These are phyloP conservation scores for Globisporangium uncinulatum DNA, from an alignment of 352 stramenopile species.

Conservation along the genomic window DNA sequence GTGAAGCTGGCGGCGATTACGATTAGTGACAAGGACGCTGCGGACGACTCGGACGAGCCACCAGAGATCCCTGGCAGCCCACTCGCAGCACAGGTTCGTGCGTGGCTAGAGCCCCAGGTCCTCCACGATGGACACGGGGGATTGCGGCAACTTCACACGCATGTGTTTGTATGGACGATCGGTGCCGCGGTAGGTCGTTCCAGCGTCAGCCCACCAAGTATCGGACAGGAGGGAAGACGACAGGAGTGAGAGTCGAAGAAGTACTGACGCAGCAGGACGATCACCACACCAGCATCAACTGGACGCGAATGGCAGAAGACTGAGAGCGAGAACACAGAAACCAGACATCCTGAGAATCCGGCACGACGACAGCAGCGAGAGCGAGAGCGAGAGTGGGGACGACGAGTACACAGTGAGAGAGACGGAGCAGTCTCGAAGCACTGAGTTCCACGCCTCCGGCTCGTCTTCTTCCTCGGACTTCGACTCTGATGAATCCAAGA, in stretches of 20 bases:
- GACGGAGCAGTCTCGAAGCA: slow-evolving; percentile 37
- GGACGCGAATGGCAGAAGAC: not conserved
- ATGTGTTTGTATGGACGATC: not conserved
- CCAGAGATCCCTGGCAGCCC: slow-evolving; percentile 70
- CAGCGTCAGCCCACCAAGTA: not conserved
- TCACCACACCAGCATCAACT: not conserved
- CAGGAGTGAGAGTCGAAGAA: not conserved
- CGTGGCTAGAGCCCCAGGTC: too few species aligned
- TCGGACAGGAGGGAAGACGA: not conserved
- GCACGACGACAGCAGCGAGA: slow-evolving; percentile 1
- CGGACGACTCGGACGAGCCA: slow-evolving; percentile 40
- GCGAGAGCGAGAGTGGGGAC: slow-evolving; percentile 9
- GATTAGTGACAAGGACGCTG: slow-evolving; percentile 9
- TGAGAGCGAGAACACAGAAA: not conserved
- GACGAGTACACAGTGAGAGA: slow-evolving; percentile 63
- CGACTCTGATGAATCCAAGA: slow-evolving; percentile 16
- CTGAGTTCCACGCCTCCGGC: slow-evolving; percentile 54
- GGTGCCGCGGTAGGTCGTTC: not conserved
- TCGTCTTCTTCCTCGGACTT: slow-evolving; percentile 56
- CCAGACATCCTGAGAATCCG: slow-evolving; percentile 16
- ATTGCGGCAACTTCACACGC: not conserved
- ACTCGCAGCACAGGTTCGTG: slow-evolving; percentile 22
- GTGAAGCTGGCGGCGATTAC: slow-evolving; percentile 3
- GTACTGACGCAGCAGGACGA: not conserved
- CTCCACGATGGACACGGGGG: too few species aligned